Evolutionary conservation across 148 eudicot genomes (phyloP), one percentile per base, ranked within the genome.

Genomic region (Camellia sinensis): DNA sequence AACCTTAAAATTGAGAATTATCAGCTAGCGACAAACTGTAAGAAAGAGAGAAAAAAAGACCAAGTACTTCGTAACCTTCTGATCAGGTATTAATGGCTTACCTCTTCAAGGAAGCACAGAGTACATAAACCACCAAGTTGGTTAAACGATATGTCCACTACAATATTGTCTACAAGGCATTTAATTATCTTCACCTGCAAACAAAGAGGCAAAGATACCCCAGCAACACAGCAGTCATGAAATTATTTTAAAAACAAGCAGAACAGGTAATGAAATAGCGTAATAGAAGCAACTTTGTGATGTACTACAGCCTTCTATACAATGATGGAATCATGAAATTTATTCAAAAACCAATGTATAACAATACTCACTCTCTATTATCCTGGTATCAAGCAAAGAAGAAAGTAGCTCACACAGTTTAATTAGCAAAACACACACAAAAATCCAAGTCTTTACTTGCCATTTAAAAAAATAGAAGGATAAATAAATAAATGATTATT

Each of bases 111-210:
- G 82, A 92, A 92, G 77, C 97, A 92, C 74, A 90, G 91, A 79
- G 97, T 92, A 82, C 97, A 92, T 72, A 92, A 76, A 61, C 97
- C 97, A 77, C 97, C 97, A 82, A 92, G 83, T 83, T 92, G 97
- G 78, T 90, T 86, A 84, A 92, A 92, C 37, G 97, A 92, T 83
- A 92, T 90, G 87, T 92, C 97, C 56, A 92, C 94, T 73, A 92
- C 92, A 82, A 90, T 89, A 74, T 90, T 89, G 52, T 88, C 91
- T 76, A 91, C 95, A 71, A 92, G 91, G 74, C 95, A 92, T 82
- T 92, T 92, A 50, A 92, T 87, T 74, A 92, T 74, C 89, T 92
- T 92, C 57, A 92, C 95, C 95, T 92, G 85, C 74, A 87, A 67
- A 46, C 76, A 88, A 87, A 50, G 90, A 92, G 78, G 90, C 57